Conservation (phyloP, 768 basidiomycete species). For the Amanita molliuscula region DNA sequence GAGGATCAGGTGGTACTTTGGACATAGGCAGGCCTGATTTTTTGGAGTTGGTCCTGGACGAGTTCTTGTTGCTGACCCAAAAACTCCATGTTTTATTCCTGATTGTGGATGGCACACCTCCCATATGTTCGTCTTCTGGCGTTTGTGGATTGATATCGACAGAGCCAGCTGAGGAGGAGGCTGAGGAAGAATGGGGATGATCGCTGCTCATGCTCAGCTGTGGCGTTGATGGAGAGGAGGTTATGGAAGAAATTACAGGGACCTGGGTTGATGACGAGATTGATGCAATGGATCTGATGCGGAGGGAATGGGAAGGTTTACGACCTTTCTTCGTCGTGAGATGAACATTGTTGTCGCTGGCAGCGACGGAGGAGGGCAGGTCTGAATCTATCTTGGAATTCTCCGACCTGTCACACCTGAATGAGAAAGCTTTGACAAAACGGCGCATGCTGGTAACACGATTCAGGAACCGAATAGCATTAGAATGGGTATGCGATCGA, state of each 20-base stretch:
- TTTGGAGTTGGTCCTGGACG: neutral
- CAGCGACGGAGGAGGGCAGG: constrained; percentile 7
- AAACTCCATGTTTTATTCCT: constrained; percentile 43
- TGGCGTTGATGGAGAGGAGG: constrained; percentile 19
- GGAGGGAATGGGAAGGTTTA: constrained; percentile 8
- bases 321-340: constrained; percentile 11
- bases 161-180: constrained; percentile 48
- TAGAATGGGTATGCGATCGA: constrained; percentile 3
- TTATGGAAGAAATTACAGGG: constrained; percentile 12
- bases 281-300: constrained; percentile 5
- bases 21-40: neutral
- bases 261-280: constrained; percentile 4
- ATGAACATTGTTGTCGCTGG: constrained; percentile 3
- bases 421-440: constrained; percentile 47
- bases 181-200: constrained; percentile 35
- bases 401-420: constrained; percentile 31
- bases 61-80: constrained; percentile 29
- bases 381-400: constrained; percentile 12
- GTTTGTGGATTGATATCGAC: constrained; percentile 46
- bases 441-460: constrained; percentile 41
- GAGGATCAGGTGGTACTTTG: constrained; percentile 10
- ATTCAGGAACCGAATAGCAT: constrained; percentile 9
- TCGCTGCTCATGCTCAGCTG: constrained; percentile 24
- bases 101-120: constrained; percentile 19
- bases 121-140: constrained; percentile 44